Percentiles rank a stretch among this genome's conserved stretches.
Conservation (phyloP, 768 basidiomycete genomes). For the Leccinum boreale region DNA sequence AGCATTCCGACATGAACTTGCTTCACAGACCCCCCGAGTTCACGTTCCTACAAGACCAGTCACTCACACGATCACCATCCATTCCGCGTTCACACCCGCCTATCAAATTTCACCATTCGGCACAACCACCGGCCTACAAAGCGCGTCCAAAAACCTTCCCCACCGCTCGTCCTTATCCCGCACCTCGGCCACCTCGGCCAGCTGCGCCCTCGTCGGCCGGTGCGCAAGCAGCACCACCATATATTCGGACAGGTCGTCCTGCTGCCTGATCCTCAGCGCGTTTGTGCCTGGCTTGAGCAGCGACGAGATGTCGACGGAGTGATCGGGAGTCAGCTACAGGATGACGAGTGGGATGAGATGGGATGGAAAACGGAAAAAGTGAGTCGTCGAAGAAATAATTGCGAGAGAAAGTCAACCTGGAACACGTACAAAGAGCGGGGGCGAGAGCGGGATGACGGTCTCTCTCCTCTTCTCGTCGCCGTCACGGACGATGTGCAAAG, state of each 20-base stretch:
- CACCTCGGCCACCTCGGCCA: conserved; percentile 25
- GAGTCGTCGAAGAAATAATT: neutral
- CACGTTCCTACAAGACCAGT: too few species aligned
- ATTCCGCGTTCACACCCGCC: neutral
- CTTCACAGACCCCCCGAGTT: too few species aligned
- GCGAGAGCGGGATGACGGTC: conserved; percentile 20
- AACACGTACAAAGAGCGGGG: conserved; percentile 37
- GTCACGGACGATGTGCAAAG: conserved; percentile 7
- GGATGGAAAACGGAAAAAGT: neutral
- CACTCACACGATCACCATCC: neutral
- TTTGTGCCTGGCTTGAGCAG: conserved; percentile 42
- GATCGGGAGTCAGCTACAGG: conserved; percentile 44
- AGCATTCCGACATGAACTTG: too few species aligned
- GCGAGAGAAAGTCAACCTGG: neutral
- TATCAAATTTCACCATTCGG: neutral
- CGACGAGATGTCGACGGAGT: conserved; percentile 49
- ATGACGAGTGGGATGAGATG: neutral
- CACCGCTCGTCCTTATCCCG: conserved; percentile 18
- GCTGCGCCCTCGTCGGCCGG: conserved; percentile 45
- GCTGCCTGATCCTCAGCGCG: conserved; percentile 41
- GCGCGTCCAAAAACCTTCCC: conserved; percentile 12
- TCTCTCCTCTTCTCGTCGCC: conserved; percentile 2
- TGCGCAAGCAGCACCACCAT: conserved; percentile 48
- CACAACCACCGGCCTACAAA: conserved; percentile 11
- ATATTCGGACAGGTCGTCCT: conserved; percentile 42